phyloP scores from a whole-genome alignment of 371 early-diverging fungal genomes.

The Antonospora locustae region DNA sequence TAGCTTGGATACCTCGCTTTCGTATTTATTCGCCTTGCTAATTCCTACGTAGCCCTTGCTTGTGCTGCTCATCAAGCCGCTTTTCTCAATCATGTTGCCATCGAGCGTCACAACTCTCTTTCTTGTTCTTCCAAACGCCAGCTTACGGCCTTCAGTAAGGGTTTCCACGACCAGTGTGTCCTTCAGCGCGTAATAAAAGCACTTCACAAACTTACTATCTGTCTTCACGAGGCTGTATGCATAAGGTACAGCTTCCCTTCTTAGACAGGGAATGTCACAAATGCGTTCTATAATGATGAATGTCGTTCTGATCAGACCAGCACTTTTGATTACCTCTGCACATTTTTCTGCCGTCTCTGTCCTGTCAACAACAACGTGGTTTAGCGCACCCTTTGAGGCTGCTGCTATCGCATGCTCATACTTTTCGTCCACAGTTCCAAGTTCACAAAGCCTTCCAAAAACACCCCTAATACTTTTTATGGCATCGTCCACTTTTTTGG shows the following conservation, averaged over 20 bases:
- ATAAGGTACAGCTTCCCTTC: conserved; percentile 54
- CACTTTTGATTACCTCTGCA: conserved; percentile 68
- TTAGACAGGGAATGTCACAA: conserved; percentile 41
- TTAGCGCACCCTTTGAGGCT: conserved; percentile 64
- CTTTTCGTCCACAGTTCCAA: conserved; percentile 77
- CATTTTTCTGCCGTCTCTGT: conserved; percentile 77
- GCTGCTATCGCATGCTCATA: conserved; percentile 90
- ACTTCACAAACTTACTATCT: conserved; percentile 61
- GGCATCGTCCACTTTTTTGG: conserved; percentile 22
- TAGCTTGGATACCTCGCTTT: conserved; percentile 15
- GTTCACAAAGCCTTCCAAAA: conserved; percentile 74
- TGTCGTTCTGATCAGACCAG: conserved; percentile 71
- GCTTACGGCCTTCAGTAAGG: conserved; percentile 71
- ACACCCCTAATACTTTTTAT: conserved; percentile 42
- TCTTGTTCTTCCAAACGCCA: conserved; percentile 67
- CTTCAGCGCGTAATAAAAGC: conserved; percentile 72
- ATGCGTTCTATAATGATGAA: conserved; percentile 67
- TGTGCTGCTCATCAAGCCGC: conserved; percentile 92
- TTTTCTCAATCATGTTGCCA: conserved; percentile 80
- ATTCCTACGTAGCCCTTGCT: conserved; percentile 59
- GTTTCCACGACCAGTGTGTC: conserved; percentile 79
- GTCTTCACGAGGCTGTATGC: conserved; percentile 75
- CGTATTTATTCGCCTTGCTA: conserved; percentile 53
- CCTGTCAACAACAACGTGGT: conserved; percentile 82
- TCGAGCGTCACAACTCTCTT: conserved; percentile 84